Base-by-base conservation (phyloP, 306 rosid genomes). In the Begonia fuchsioides region DNA sequence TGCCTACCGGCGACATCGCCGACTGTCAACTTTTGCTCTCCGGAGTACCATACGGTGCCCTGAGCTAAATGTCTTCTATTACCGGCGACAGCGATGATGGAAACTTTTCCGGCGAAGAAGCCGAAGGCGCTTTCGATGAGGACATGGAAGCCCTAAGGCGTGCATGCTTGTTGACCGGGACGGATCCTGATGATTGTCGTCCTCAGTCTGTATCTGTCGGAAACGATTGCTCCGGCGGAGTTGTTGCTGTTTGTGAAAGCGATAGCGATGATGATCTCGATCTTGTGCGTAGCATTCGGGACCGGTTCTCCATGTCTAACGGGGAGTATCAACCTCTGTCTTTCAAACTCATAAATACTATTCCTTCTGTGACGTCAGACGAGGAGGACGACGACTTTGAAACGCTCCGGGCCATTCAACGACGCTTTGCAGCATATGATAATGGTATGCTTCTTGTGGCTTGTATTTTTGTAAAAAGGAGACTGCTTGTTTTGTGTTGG, bases 301-400 rank as follows among this genome's bases (percentile, higher is more conserved):
- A 52, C 15, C 87, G 75, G 5, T 84, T 74, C 71, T 63, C 68
- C 3, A 52, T 17, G 2, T n/a, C 52, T 12, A 53, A 60, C 14
- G 43, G 50, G 13, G 52, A 38, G 17, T 8, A 3, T 48, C 57
- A 64, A 63, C 52, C 78, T 39, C 35, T 51, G 26, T 46, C 68
- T 12, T 15, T 61, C 51, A 44, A 62, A 56, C 79, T 82, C 32
- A 49, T 58, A 50, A 11, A 48, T 15, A 2, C 58, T 59, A 43
- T 76, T 55, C 87, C 86, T 12, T 69, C 63, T 2, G 39, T 44
- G 43, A 44, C 44, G 12, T 43, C 76, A 13, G 95, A 76, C 39
- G 80, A 73, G 0, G 93, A 69, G 9, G 87, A 66, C 13, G 93
- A 90, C 19, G 97, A 90, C 35, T 47, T 68, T 5, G 87, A 72